Evolutionary conservation across 148 eudicot genomes (phyloP), one percentile per base, ranked within the genome.

Genomic region (Rhododendron griersonianum): DNA sequence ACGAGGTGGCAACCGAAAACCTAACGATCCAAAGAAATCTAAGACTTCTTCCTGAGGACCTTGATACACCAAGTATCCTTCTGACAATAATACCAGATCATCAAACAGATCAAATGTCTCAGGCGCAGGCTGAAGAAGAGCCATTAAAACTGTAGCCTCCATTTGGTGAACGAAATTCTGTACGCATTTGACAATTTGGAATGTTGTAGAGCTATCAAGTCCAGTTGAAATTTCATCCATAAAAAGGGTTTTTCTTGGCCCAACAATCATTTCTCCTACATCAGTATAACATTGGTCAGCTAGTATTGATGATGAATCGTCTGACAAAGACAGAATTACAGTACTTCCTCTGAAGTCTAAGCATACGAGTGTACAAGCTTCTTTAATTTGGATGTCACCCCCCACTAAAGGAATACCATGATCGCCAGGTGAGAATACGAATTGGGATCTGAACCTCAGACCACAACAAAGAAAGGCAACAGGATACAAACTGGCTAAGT

Each of bases 91-190:
- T 41, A 95, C 84, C 57, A 95, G 89, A 86, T 95, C 98, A 88
- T 95, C 98, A 89, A 95, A 95, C 57, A 94, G 92, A 48, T 95
- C 94, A 84, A 92, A 95, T 47, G 98, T 95, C 91, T 95, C 98
- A 65, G 98, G 98, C n/a, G 96, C 96, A 74, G 98, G 99, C 90
- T 96, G 99, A 85, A 95, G 98, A 88, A 96, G 98, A 84, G 99
- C 95, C 95, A 95, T 93, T 69, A 95, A 80, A 45, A 93, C 94
- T 21, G 99, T 96, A 80, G 90, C 99, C 86, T 96, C 96, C 94
- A 95, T 94, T 67, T 88, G 90, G 86, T 94, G 99, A 79, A 93
- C 97, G 65, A 93, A 93, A 86, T 95, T 91, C 88, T 90, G 80
- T 57, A 91, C 14, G 87, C 96, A 96, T 86, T 96, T 96, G 11